These are phyloP conservation scores for Umbilicus rupestris DNA, from an alignment of 164 flowering plant species.

Conservation along the genomic window DNA sequence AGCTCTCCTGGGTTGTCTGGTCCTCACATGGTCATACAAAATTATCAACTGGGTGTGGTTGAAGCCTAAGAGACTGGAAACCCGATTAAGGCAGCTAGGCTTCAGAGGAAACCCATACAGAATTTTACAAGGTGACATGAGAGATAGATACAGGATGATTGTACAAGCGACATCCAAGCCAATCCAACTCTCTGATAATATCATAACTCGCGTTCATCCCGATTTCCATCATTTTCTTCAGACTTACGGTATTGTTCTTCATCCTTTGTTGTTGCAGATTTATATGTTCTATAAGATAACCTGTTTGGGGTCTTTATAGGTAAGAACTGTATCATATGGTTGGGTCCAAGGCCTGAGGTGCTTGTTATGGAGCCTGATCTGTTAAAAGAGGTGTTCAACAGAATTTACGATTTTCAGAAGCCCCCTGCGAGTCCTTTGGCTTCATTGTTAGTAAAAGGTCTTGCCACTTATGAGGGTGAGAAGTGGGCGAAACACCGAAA, in stretches of 20 bases:
- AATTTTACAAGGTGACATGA: slow-evolving; percentile 1
- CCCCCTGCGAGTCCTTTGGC: slow-evolving; percentile 11
- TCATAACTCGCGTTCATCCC: neutral
- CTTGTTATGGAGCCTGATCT: slow-evolving; percentile 28
- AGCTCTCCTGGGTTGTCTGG: neutral
- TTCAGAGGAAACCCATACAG: slow-evolving; percentile 5
- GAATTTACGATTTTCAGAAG: slow-evolving; percentile 21
- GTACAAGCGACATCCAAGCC: slow-evolving; percentile 4
- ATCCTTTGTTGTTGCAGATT: neutral
- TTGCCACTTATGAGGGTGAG: slow-evolving; percentile 24
- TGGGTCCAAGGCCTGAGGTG: slow-evolving; percentile 28
- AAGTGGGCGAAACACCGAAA: slow-evolving; percentile 46
- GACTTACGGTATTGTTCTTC: neutral
- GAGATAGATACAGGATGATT: neutral
- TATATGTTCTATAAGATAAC: neutral
- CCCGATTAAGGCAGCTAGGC: neutral
- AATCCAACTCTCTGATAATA: slow-evolving; percentile 3
- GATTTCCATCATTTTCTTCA: neutral
- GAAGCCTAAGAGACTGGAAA: slow-evolving; percentile 1
- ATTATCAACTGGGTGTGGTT: slow-evolving; percentile 6
- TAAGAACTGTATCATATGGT: slow-evolving; percentile 28
- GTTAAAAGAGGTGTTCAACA: slow-evolving; percentile 24
- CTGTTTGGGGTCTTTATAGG: slow-evolving; percentile 21
- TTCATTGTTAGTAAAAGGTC: slow-evolving; percentile 16
- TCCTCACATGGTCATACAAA: neutral